A percentile compares a stretch with the other conserved stretches of the same genome.
Conservation (phyloP, 1,284 basidiomycete species). For the Flammula alnicola region DNA sequence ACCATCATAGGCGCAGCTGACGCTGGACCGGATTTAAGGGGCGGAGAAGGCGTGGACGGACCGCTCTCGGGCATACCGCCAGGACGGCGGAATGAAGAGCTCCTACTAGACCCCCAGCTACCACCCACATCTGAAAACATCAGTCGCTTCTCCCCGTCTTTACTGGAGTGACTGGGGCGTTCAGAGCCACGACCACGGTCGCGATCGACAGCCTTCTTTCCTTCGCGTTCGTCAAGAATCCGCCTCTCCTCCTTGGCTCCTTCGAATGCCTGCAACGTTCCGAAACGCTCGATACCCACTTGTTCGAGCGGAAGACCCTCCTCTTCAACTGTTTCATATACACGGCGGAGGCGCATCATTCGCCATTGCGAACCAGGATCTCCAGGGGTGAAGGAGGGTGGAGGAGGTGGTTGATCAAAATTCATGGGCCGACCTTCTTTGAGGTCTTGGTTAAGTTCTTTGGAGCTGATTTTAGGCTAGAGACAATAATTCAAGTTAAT, state of each 20-base stretch:
- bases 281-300: constrained; percentile 89
- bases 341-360: constrained; percentile 93
- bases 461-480: constrained; percentile 66
- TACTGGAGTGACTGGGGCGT: constrained; percentile 35
- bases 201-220: too few species aligned
- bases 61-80: constrained; percentile 58
- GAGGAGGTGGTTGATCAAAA: constrained; percentile 52
- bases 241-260: constrained; percentile 87
- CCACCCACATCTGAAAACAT: constrained; percentile 69
- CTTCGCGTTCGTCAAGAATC: constrained; percentile 82
- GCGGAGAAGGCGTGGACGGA: constrained; percentile 65
- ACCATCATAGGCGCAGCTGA: too few species aligned
- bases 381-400: constrained; percentile 70
- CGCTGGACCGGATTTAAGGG: too few species aligned
- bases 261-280: constrained; percentile 82
- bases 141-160: constrained; percentile 58
- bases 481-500: constrained; percentile 10
- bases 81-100: constrained; percentile 81
- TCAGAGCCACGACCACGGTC: constrained; percentile 42
- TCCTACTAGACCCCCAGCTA: constrained; percentile 73
- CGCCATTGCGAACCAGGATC: constrained; percentile 95
- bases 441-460: constrained; percentile 84
- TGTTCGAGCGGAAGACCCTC: constrained; percentile 79
- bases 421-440: constrained; percentile 62
- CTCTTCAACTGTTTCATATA: constrained; percentile 90